Evolutionary conservation across 1,284 basidiomycete genomes (phyloP).

Genomic region (Exsudoporus floridanus): DNA sequence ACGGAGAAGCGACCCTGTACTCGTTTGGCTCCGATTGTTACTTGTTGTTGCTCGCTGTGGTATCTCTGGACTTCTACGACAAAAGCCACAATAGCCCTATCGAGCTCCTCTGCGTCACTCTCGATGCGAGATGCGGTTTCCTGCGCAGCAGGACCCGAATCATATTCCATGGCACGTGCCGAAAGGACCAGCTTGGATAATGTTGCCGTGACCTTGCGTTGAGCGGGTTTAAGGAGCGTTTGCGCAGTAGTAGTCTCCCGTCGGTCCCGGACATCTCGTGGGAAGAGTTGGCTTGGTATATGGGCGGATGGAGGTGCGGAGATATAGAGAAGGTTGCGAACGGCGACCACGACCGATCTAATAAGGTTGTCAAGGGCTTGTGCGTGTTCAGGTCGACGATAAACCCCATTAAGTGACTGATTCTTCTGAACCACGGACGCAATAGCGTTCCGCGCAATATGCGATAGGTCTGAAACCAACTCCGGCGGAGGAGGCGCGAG

Average conservation of each 20-base stretch:
- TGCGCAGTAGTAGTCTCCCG: slow-evolving; percentile 47
- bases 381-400: slow-evolving; percentile 54
- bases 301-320: slow-evolving; percentile 63
- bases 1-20: slow-evolving; percentile 65
- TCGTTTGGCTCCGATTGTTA: slow-evolving; percentile 47
- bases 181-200: slow-evolving; percentile 75
- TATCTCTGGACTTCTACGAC: slow-evolving; percentile 67
- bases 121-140: slow-evolving; percentile 74
- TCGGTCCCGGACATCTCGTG: slow-evolving; percentile 47
- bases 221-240: slow-evolving; percentile 67
- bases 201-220: slow-evolving; percentile 76
- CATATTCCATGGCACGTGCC: slow-evolving; percentile 74
- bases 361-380: slow-evolving; percentile 62
- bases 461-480: slow-evolving; percentile 58
- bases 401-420: slow-evolving; percentile 46
- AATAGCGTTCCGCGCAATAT: slow-evolving; percentile 57
- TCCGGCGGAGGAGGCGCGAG: slow-evolving; percentile 59
- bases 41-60: slow-evolving; percentile 43
- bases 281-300: slow-evolving; percentile 57
- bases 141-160: slow-evolving; percentile 57
- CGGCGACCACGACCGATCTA: slow-evolving; percentile 61
- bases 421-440: slow-evolving; percentile 59
- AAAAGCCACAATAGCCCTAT: slow-evolving; percentile 70
- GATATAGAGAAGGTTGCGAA: slow-evolving; percentile 73
- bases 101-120: slow-evolving; percentile 75